Evolutionary conservation across 257 asterid genomes (phyloP).

Genomic region (Nicotiana benthamiana): DNA sequence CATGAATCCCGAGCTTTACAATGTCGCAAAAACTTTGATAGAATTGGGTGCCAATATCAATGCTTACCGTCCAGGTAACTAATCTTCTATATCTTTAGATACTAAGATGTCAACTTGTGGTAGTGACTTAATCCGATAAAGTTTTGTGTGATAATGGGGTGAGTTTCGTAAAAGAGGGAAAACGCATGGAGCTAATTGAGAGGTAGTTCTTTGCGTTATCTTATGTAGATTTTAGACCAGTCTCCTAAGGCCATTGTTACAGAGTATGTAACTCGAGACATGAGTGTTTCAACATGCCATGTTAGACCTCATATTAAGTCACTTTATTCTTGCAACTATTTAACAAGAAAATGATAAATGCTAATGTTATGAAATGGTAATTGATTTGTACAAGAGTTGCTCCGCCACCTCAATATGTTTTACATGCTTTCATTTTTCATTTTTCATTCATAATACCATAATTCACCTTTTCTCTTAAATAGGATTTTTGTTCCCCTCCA

Average conservation of each 20-base stretch:
- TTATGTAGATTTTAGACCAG: background rate
- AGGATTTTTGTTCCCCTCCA: background rate
- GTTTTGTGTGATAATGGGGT: background rate
- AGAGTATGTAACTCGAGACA: background rate
- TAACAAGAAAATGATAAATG: background rate
- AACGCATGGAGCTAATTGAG: background rate
- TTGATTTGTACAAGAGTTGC: background rate
- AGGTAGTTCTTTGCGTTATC: background rate
- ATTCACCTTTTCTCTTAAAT: background rate
- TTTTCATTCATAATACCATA: background rate
- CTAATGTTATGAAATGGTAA: background rate
- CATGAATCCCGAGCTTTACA: constrained; percentile 54
- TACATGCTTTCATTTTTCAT: background rate
- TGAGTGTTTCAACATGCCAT: background rate
- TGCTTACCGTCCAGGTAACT: constrained; percentile 75
- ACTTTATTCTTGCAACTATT: background rate
- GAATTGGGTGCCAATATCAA: constrained; percentile 91
- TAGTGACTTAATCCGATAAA: background rate
- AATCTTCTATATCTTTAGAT: background rate
- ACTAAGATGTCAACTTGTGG: background rate
- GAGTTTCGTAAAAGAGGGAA: background rate
- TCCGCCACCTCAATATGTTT: background rate
- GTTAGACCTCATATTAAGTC: background rate
- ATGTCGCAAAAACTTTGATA: constrained; percentile 73
- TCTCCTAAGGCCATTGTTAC: background rate